phyloP scores from a whole-genome alignment of 129 eudicot species.

The Escallonia herrerae region DNA sequence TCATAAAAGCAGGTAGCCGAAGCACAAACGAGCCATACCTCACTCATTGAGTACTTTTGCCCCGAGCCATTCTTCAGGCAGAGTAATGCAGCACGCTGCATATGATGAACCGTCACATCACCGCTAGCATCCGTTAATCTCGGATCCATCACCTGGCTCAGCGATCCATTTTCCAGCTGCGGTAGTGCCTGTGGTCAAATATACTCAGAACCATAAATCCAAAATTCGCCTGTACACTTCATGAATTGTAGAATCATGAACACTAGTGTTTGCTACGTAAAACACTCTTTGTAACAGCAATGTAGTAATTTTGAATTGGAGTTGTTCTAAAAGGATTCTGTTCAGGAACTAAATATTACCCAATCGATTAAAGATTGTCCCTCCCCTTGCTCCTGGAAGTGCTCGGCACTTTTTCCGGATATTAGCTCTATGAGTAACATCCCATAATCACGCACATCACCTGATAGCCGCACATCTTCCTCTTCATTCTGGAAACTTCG shows the following conservation, averaged over 20 bases:
- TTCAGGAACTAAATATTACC: conserved; percentile 18
- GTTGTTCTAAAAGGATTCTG: no score
- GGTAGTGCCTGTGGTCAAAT: conserved; percentile 31
- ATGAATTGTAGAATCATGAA: no score
- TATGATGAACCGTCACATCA: conserved; percentile 18
- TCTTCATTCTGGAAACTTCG: conserved; percentile 15
- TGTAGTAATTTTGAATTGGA: neutral
- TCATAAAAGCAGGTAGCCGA: no score
- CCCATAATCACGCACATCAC: conserved; percentile 33
- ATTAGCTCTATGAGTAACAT: conserved; percentile 41
- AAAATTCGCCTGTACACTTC: no score
- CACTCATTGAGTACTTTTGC: conserved; percentile 21
- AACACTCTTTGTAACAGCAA: neutral
- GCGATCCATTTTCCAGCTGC: conserved; percentile 28
- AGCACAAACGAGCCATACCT: conserved; percentile 17
- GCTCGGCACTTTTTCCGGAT: conserved; percentile 26
- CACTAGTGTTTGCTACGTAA: neutral
- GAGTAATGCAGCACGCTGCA: conserved; percentile 42
- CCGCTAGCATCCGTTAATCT: conserved; percentile 20
- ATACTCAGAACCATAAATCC: no score
- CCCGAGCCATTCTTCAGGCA: conserved; percentile 28
- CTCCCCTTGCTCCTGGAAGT: conserved; percentile 16
- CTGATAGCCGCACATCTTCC: conserved; percentile 15
- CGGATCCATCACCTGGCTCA: conserved; percentile 28
- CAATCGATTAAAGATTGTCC: conserved; percentile 29